Base-by-base conservation (phyloP, 768 basidiomycete species). In the Trametes gibbosa region DNA sequence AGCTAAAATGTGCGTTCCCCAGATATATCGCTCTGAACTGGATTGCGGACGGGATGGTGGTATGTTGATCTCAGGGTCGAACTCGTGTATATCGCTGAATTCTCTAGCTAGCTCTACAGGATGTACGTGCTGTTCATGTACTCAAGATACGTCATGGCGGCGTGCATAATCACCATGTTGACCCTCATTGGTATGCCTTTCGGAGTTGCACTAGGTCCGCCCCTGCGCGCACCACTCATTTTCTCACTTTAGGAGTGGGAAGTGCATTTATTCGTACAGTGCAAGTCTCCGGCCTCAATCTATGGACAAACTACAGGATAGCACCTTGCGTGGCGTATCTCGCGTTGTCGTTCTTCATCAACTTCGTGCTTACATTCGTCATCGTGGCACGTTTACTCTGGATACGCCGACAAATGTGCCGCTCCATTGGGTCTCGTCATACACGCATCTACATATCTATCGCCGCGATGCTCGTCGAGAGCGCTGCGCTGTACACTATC, bases 21-120 rank as follows among this genome's bases (percentile, higher is more conserved):
- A 72, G 71, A 56, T 70, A 71, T 52, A 49, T 73, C 2, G 40
- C 63, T 16, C 52, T 72, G 43, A 73, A 67, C 52, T 72, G 71
- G 72, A 50, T 68, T 1, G 60, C 65, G 12, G 72, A 73, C 40
- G 68, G 65, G 16, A 50, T 72, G 27, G 34, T 73, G 51, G 72
- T 72, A 39, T n/a, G 56, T 50, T n/a, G 9, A 19, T n/a, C 9
- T 9, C 17, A 1, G 3, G 21, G 17, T 39, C 41, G 4, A 19
- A 9, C 7, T 3, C 25, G 14, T 16, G 3, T 21, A 17, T 10
- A 2, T 7, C 3, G 59, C 39, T 58, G n/a, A 57, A 50, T n/a
- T 2, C 12, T 0, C 24, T 14, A 16, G 17, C 2, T 19, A 68
- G 67, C 39, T 66, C 14, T 63, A 63, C 19, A 52, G 67, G 27